Base-by-base conservation (phyloP, 768 basidiomycete genomes). In the Phylloporus sp. region DNA sequence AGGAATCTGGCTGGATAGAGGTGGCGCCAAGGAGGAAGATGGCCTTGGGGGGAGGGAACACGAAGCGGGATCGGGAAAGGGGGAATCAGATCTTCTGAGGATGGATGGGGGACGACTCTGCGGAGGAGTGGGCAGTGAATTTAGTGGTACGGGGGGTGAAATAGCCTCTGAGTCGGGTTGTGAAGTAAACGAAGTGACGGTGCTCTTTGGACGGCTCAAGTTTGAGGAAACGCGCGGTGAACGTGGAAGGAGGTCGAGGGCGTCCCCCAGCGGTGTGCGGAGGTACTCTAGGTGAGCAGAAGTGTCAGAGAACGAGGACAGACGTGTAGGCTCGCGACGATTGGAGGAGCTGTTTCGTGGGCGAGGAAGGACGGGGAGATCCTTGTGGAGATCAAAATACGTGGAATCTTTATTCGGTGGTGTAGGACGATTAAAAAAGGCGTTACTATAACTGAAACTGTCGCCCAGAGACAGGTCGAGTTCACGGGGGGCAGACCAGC, bases 401-500 rank as follows among this genome's bases (percentile, higher is more conserved):
- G 64, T 55, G 27, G 68, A 59, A 54, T 66, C 63, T 39, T 63
- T 29, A 22, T 45, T 64, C 32, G 53, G 53, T 26, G 45, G 52
- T 20, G 16, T 38, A 22, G 65, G 50, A 10, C 50, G 57, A 49
- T 66, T 54, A 55, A 68, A 72, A 36, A 74, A 71, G 50, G 12
- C 36, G 18, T 65, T 65, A 47, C 61, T 54, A 55, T 66, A 72
- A 49, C 70, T 64, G 53, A 69, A 69, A 31, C 52, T 63, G 55
- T 70, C 69, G 32, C 69, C 69, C 15, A 69, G 53, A 5, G 69
- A 60, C 20, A 69, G 44, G 61, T 70, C 67, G 22, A 69, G 67
- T 40, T 74, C 74, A 49, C 73, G 73, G 39, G 71, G 62, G 59
- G 69, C 62, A 64, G 72, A 62, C 77, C 79, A 83, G 72, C 78